Base-by-base conservation (phyloP, 257 asterid genomes). In the Primulina huaijiensis region DNA sequence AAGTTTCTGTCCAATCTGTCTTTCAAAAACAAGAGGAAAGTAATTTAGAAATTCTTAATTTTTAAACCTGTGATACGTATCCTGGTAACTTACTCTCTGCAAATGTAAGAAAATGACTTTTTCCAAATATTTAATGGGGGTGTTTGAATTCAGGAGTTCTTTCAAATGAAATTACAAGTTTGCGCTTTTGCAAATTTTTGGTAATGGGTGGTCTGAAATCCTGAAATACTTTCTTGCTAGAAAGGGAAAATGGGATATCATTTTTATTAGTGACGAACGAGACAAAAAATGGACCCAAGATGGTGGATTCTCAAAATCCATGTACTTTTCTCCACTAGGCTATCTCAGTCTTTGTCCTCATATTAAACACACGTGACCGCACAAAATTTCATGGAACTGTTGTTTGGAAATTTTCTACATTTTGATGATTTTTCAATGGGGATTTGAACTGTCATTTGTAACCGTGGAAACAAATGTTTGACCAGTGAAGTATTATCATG, bases 1-100 rank as follows among this genome's bases (percentile, higher is more conserved):
- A 65, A 34, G 40, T 53, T 72, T 29, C 30, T 25, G 31, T 37
- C 19, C 57, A 7, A 62, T 65, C 59, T 61, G 53, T 35, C 64
- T 68, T 62, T 70, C 12, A 17, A 37, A 35, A 59, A 59, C 58
- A 12, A 59, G 71, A 62, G 52, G 69, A 59, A 21, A 53, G 21
- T 55, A 0, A 14, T 67, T 67, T 43, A 35, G 35, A 60, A 30
- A 34, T 29, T 20, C 25, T 35, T 14, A 3, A n/a, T n/a, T 35
- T 14, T 33, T 52, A 46, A 46, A 7, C 56, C 20, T 46, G 16
- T 46, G 8, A 46, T 46, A 46, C 20, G n/a, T 43, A 43, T 11
- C 34, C 70, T 56, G 23, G 60, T 30, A 30, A 46, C 10, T 62
- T 62, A 19, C 19, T 23, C 14, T 38, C 62, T 10, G 27, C 40